phyloP scores from a whole-genome alignment of 768 basidiomycete genomes.

The Suillus hirtellus region DNA sequence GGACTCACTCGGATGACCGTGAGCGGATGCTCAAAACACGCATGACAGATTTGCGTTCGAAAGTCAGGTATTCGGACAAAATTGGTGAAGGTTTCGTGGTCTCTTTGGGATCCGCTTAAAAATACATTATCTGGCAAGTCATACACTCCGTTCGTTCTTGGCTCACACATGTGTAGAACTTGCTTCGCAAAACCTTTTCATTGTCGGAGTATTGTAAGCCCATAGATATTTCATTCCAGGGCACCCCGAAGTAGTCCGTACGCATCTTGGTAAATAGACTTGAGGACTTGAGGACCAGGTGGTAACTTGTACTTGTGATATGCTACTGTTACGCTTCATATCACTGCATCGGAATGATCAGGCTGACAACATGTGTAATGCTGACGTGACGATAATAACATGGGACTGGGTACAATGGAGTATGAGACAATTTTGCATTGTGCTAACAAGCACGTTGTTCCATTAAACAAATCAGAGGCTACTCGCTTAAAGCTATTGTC shows the following conservation, averaged over 20 bases:
- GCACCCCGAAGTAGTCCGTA: conserved; percentile 3
- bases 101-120: conserved; percentile 2
- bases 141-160: neutral
- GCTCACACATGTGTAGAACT: neutral
- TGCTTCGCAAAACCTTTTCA: conserved; percentile 13
- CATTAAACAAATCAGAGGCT: neutral
- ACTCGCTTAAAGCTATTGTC: neutral
- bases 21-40: conserved; percentile 9
- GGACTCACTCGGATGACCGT: conserved; percentile 5
- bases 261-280: conserved; percentile 13
- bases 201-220: conserved; percentile 8
- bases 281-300: neutral
- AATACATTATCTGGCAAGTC: neutral
- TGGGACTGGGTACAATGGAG: conserved; percentile 13
- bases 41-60: neutral
- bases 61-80: conserved; percentile 10
- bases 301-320: neutral
- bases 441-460: neutral
- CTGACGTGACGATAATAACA: conserved; percentile 12
- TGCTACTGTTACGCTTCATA: neutral
- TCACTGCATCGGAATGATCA: conserved; percentile 11
- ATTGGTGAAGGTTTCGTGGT: neutral
- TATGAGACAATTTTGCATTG: conserved; percentile 6
- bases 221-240: conserved; percentile 5
- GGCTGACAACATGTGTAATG: conserved; percentile 12